Evolutionary conservation across 2,329 filamentous ascomycete genomes (phyloP), one percentile per base, ranked within the genome.

Genomic region (Alternaria sp.): DNA sequence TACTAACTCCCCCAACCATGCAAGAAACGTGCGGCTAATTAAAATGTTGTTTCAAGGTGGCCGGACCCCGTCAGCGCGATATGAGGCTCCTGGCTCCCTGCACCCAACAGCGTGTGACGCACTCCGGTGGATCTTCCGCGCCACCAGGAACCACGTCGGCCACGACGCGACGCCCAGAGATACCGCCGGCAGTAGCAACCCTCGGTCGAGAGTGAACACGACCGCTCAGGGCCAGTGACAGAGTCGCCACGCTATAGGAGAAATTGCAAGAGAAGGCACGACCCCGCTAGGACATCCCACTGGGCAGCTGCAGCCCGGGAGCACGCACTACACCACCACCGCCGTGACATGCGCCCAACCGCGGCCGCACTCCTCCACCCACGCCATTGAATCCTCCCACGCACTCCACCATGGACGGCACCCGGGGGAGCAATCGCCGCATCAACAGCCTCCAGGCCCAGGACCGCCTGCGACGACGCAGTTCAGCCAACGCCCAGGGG

Each of bases 391-490:
- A 59, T 23, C 59, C 53, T 37, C 58, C 60, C 62, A 47, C 60
- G 20, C 57, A 41, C 61, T 28, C 61, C 45, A 66, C 68, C 57
- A 80, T 80, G 77, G 68, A 75, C 54, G 65, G 71, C 63, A 61
- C 67, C 53, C 76, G 75, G 55, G 71, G 71, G 61, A 76, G 71
- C 72, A 75, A 75, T 60, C 78, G 79, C 63, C 79, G 80, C 60
- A 75, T 83, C 60, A 81, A 81, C 78, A 84, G 80, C 64, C 72
- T 83, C 62, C 79, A 80, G 67, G 75, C 77, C 41, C 75, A 78
- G 25, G 80, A 82, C 44, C 73, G 79, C 54, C 75, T 80, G 46
- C 78, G 80, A 69, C 81, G 81, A 47, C 71, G 77, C 55, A 64
- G 70, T 69, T 77, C 75, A 60, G 80, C 78, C 50, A 78, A 77